phyloP scores from a whole-genome alignment of 345 rosid genomes.

The Heritiera littoralis region DNA sequence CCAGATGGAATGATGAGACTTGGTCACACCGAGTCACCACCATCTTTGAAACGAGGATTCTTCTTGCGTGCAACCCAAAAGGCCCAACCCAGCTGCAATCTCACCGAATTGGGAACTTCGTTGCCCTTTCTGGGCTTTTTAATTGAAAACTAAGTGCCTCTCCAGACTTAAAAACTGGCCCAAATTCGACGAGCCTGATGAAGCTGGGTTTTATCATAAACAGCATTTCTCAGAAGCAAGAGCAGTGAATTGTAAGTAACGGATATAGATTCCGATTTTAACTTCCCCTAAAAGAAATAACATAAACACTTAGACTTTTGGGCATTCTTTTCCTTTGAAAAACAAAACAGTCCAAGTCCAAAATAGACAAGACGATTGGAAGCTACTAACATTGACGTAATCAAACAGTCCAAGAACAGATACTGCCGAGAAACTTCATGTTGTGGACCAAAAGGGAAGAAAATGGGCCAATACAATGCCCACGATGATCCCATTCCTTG shows the following conservation, averaged over 20 bases:
- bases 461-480: not conserved
- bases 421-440: not conserved
- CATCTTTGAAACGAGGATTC: slow-evolving; percentile 6
- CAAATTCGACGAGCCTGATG: not conserved
- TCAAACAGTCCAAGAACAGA: too few relatives aligned
- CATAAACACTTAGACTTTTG: not conserved
- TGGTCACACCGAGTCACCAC: slow-evolving; percentile 62
- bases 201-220: not conserved
- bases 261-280: too few relatives aligned
- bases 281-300: not conserved
- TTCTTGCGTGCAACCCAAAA: slow-evolving; percentile 42
- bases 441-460: not conserved
- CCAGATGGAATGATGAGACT: slow-evolving; percentile 49
- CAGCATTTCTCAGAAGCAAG: not conserved
- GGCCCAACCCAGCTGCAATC: slow-evolving; percentile 32
- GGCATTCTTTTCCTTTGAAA: not conserved
- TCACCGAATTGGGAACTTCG: slow-evolving; percentile 35
- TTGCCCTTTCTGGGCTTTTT: not conserved
- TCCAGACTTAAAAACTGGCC: not conserved
- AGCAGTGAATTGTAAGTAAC: too few relatives aligned
- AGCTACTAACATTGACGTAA: not conserved
- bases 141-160: not conserved
- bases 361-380: not conserved
- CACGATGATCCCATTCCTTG: not conserved
- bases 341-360: too few relatives aligned